Evolutionary conservation across 169 alveolate genomes (phyloP), one percentile per base, ranked within the genome.

Genomic region (Perkinsus marinus): DNA sequence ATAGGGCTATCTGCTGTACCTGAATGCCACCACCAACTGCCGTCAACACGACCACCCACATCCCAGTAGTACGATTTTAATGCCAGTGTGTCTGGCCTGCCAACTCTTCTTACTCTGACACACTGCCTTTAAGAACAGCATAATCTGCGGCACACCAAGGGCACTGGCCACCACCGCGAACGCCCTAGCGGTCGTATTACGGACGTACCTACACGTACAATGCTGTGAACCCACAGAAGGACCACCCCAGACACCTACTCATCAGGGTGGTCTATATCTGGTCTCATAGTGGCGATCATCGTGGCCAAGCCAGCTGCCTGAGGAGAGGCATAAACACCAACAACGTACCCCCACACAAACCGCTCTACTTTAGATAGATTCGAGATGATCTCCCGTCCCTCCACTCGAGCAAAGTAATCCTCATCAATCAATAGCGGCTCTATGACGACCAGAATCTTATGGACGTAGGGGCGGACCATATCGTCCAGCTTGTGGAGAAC

Each of bases 81-180:
- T 98, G 16, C 99, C 99, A n/a, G 99, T 99, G 93, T 99, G 99
- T 89, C 99, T 96, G 10, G 99, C 99, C 92, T 98, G 98, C 99
- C 99, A 98, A 79, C 98, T 97, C 93, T 98, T 99, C 93, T 98
- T 98, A 41, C 98, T 96, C 92, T 97, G 98, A 92, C 99, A 98
- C 26, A 98, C 99, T 0, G 99, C 99, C 94, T 98, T 98, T 79
- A 99, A 94, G 96, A 99, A 99, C 47, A 99, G 98, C 39, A 98
- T 96, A 93, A 98, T 91, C 57, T 99, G 97, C 37, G 99, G 99
- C 7, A 99, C 98, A 30, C 99, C 99, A 93, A 99, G 95, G 34
- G 99, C 99, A 47, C 99, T 97, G 26, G 99, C 99, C 89, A 98
- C 99, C 89, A 99, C 99, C 0, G 99, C 99, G 92, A 99, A 98